A percentile compares a stretch with the other conserved stretches of the same genome.
These are phyloP conservation scores for Miscanthus lutarioriparius DNA, from an alignment of 176 grass and related monocot genomes.

Conservation along the genomic window DNA sequence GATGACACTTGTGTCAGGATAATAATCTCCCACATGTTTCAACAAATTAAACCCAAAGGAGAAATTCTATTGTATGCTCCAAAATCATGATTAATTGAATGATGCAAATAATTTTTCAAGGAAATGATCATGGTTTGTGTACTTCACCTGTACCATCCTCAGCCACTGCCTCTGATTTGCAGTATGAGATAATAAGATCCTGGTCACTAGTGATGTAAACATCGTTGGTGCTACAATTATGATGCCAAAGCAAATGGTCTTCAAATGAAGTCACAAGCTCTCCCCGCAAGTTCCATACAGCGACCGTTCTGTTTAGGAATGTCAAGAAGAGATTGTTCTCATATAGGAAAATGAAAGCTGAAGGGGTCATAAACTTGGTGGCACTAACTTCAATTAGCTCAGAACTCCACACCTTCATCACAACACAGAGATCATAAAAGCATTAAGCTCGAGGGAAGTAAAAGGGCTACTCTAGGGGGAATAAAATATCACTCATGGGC, in stretches of 20 bases:
- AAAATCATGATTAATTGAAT: not conserved
- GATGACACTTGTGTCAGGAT: not conserved
- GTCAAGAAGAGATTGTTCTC: slow-evolving; percentile 94
- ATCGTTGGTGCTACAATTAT: slow-evolving; percentile 54
- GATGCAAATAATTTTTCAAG: slow-evolving; percentile 8
- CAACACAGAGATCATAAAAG: too few species aligned
- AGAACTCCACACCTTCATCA: slow-evolving; percentile 69
- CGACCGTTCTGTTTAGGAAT: slow-evolving; percentile 78
- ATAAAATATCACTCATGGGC: not conserved
- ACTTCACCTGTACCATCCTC: slow-evolving; percentile 44
- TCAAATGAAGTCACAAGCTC: slow-evolving; percentile 92
- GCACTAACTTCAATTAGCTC: slow-evolving; percentile 73
- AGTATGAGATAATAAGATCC: slow-evolving; percentile 93
- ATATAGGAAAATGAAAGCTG: slow-evolving; percentile 79
- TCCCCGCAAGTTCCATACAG: slow-evolving; percentile 85
- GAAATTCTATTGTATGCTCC: not conserved
- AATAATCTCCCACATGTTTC: not conserved
- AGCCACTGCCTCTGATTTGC: slow-evolving; percentile 58
- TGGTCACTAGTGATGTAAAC: slow-evolving; percentile 76
- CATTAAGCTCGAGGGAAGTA: not conserved
- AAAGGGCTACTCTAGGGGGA: not conserved
- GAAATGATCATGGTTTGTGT: slow-evolving; percentile 15
- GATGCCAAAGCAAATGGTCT: slow-evolving; percentile 91
- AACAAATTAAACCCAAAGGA: not conserved
- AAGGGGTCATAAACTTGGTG: slow-evolving; percentile 73